phyloP scores from a whole-genome alignment of 2,329 filamentous ascomycete species.

The Colletotrichum sp. region DNA sequence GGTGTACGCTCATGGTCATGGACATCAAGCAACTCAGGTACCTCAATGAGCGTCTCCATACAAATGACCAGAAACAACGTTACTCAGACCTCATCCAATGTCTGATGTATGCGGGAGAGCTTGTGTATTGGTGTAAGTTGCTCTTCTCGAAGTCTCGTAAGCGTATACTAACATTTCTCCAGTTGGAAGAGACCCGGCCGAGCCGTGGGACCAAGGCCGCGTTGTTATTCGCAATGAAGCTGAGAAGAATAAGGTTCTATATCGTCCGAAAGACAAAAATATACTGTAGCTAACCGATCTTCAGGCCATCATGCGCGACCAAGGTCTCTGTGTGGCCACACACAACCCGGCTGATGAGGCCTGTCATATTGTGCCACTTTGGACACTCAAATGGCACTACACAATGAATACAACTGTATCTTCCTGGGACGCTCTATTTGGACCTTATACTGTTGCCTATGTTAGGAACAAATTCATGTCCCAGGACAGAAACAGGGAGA shows the following conservation, averaged over 20 bases:
- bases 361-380: neutral
- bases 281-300: neutral
- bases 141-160: neutral
- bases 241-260: neutral
- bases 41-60: neutral
- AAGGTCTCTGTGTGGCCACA: neutral
- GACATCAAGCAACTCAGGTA: neutral
- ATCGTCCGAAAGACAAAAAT: rapidly evolving
- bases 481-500: neutral
- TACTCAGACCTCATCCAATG: too few species aligned
- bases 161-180: neutral
- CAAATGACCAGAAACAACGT: too few species aligned
- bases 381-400: neutral
- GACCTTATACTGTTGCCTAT: neutral
- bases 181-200: neutral
- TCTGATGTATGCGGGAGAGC: neutral
- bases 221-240: neutral
- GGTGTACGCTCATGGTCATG: neutral
- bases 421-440: neutral
- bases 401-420: neutral
- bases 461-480: rapidly evolving
- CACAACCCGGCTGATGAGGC: neutral
- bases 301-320: neutral
- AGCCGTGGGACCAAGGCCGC: neutral
- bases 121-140: neutral